Evolutionary conservation across 2,329 filamentous ascomycete species (phyloP).

Genomic region (Neodidymelliopsis sp.): DNA sequence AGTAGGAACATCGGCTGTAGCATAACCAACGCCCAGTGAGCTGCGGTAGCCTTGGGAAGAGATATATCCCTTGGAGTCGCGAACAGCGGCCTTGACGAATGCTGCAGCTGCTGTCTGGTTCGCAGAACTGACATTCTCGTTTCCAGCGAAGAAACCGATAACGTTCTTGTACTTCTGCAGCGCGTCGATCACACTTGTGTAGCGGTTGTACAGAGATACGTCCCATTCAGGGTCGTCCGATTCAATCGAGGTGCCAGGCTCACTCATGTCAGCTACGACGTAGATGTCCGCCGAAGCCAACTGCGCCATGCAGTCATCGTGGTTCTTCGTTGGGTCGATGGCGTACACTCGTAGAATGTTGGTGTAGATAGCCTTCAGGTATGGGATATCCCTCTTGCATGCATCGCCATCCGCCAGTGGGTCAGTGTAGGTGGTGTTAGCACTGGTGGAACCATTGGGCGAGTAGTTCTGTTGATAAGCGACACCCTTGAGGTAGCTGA

Average conservation of each 20-base stretch:
- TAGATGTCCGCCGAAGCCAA: conserved; percentile 89
- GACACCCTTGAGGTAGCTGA: conserved; percentile 84
- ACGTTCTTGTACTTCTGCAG: conserved; percentile 86
- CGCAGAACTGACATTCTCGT: conserved; percentile 88
- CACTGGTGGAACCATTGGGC: conserved; percentile 33
- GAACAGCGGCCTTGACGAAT: conserved; percentile 96
- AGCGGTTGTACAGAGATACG: conserved; percentile 77
- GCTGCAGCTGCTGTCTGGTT: conserved; percentile 90
- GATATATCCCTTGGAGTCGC: conserved; percentile 95
- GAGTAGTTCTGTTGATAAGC: conserved; percentile 78
- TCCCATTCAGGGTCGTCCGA: conserved; percentile 82
- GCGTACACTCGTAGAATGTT: conserved; percentile 96
- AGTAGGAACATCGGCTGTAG: conserved; percentile 91
- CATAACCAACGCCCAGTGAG: conserved; percentile 87
- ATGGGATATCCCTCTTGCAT: conserved; percentile 87
- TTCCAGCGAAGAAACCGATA: conserved; percentile 97
- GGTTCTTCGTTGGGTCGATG: conserved; percentile 77
- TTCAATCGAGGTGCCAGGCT: conserved; percentile 73
- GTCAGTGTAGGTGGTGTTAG: conserved; percentile 71
- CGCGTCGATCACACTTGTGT: conserved; percentile 82
- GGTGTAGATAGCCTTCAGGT: conserved; percentile 78
- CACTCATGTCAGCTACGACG: conserved; percentile 81
- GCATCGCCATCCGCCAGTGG: conserved; percentile 75
- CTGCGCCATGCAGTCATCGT: conserved; percentile 82
- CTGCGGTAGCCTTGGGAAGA: conserved; percentile 73